These are phyloP conservation scores for Rhizopogon vesiculosus DNA, from an alignment of 768 basidiomycete genomes.

Conservation along the genomic window DNA sequence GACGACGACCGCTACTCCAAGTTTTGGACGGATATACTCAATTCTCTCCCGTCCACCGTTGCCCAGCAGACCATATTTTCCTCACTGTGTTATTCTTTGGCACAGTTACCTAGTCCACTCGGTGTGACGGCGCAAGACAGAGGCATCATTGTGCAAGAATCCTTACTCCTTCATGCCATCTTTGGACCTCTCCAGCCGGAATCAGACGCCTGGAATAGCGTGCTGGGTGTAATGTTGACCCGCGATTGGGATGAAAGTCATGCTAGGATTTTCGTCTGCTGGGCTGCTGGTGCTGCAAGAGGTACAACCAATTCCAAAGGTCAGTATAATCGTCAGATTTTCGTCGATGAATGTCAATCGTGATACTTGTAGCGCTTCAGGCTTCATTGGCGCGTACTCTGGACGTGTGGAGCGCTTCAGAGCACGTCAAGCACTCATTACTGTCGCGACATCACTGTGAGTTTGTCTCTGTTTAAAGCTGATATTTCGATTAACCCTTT, in stretches of 20 bases:
- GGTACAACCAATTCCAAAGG: conserved; percentile 27
- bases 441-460: conserved; percentile 72
- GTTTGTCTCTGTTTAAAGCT: conserved; percentile 20
- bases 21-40: too few species aligned
- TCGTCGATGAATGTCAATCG: conserved; percentile 4
- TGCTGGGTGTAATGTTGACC: conserved; percentile 41
- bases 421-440: conserved; percentile 77
- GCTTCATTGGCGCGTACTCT: conserved; percentile 45
- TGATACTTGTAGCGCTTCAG: conserved; percentile 32
- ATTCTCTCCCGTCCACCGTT: conserved; percentile 16
- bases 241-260: conserved; percentile 57
- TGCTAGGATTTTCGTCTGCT: conserved; percentile 64
- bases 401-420: conserved; percentile 68
- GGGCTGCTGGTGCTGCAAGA: conserved; percentile 49
- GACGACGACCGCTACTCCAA: too few species aligned
- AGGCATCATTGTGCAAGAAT: conserved; percentile 48
- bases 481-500: background rate
- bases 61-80: conserved; percentile 53
- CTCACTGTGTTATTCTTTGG: conserved; percentile 53
- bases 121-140: conserved; percentile 31
- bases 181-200: conserved; percentile 46
- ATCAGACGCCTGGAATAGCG: conserved; percentile 47
- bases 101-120: conserved; percentile 23
- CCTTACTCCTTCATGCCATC: conserved; percentile 42
- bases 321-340: conserved; percentile 5